Evolutionary conservation across 2,329 filamentous ascomycete species (phyloP).

Genomic region (Aspergillus latus): DNA sequence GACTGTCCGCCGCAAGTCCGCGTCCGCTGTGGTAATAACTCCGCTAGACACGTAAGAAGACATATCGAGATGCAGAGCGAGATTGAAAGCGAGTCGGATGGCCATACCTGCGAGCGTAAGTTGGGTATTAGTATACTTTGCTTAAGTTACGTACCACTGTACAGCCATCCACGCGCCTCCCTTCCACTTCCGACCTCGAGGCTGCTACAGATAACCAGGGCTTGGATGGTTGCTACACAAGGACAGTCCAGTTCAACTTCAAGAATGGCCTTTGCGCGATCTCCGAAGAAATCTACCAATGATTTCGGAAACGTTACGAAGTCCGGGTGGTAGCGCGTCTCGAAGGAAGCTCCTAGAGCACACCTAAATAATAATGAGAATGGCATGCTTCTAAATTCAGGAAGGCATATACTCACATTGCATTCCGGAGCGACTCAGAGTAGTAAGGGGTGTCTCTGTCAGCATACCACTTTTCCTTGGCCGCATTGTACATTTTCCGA

Average conservation of each 20-base stretch:
- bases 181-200: background rate
- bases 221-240: conserved; percentile 1
- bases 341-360: background rate
- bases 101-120: conserved; percentile 21
- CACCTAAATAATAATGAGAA: background rate
- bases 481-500: conserved; percentile 25
- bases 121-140: background rate
- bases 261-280: conserved; percentile 3
- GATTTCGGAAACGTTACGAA: conserved; percentile 5
- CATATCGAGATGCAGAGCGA: conserved; percentile 34
- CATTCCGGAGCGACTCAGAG: conserved; percentile 27
- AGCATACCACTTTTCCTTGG: conserved; percentile 17
- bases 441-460: conserved; percentile 24
- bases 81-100: conserved; percentile 27
- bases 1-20: conserved; percentile 31
- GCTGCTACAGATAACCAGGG: conserved; percentile 1
- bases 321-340: conserved; percentile 1
- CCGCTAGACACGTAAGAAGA: conserved; percentile 19
- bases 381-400: background rate
- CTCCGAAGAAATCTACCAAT: conserved; percentile 1
- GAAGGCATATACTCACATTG: conserved; percentile 20
- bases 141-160: background rate
- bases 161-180: conserved; percentile 7
- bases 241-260: conserved; percentile 3
- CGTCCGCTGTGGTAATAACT: conserved; percentile 17